These are phyloP conservation scores for Diospyros kaki DNA, from an alignment of 148 eudicot species.

Conservation along the genomic window DNA sequence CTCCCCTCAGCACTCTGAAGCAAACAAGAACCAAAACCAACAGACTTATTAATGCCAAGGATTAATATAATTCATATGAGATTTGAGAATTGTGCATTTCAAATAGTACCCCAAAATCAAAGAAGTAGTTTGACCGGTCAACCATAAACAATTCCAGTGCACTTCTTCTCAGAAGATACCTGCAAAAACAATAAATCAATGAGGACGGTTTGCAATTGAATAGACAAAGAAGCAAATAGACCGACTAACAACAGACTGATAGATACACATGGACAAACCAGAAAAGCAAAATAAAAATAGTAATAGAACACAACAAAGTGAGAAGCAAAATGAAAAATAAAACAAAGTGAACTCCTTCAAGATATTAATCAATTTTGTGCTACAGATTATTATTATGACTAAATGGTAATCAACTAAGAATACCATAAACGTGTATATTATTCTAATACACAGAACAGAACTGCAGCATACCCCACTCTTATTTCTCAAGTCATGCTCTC, in stretches of 20 bases:
- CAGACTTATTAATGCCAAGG: conserved; percentile 2
- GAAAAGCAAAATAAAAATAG: not conserved
- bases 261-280: not conserved
- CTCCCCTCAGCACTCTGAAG: conserved; percentile 74
- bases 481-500: too few species aligned
- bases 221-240: conserved; percentile 4
- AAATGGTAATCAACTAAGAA: too few species aligned
- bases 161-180: conserved; percentile 97
- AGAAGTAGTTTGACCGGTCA: conserved; percentile 90
- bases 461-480: too few species aligned
- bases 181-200: conserved; percentile 29
- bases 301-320: too few species aligned
- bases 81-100: conserved; percentile 7
- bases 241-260: not conserved
- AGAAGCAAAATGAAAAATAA: too few species aligned
- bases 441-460: too few species aligned
- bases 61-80: conserved; percentile 1
- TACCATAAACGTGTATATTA: too few species aligned
- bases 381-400: too few species aligned
- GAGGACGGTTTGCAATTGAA: not conserved
- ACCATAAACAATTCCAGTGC: conserved; percentile 95
- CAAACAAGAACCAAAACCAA: conserved; percentile 8
- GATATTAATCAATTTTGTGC: too few species aligned
- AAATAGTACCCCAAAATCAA: conserved; percentile 89
- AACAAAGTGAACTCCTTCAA: too few species aligned